Evolutionary conservation across 176 grass and related monocot genomes (phyloP), one percentile per base, ranked within the genome.

Genomic region (Ensete ventricosum): DNA sequence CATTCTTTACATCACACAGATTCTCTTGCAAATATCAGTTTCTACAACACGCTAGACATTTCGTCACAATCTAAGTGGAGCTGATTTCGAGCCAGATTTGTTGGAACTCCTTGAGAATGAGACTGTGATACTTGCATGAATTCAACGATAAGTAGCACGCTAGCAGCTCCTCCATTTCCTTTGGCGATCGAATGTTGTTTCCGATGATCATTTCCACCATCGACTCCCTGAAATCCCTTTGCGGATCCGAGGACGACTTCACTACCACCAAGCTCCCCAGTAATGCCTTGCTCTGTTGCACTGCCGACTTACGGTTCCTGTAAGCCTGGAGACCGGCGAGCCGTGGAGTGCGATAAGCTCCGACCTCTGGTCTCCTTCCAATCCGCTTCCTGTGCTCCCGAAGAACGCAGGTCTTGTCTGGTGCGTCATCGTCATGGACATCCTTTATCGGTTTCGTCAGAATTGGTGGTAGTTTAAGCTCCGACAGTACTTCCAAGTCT

Each of bases 131-230:
- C 29, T 86, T 87, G 55, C 72, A 73, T 19, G 79, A 80, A 86
- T 96, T 96, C 77, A 96, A 85, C 14, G 84, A 67, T 69, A 96
- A 79, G 86, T 92, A 96, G 88, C 93, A 92, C 1, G 84, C 78
- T 54, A 96, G 81, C 19, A 96, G 83, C 19, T 92, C 89, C 76
- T 96, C 81, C 0, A 96, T 70, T 2, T 83, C 81, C 59, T 78
- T 79, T 8, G 81, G 52, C 81, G 79, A 67, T 0, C 85, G 62
- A 51, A 90, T 82, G 27, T 77, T 78, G 72, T 90, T 81, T 16
- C 81, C 89, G 1, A 78, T 67, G 71, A 96, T 88, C 93, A 96
- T 92, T 77, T 92, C 89, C 64, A 78, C 72, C 79, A 96, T 84
- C 72, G 89, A 92, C 72, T 80, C 89, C 75, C 86, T 29, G 69